Conservation (phyloP, 108 stramenopile genomes). For the Chaetoceros muelleri region DNA sequence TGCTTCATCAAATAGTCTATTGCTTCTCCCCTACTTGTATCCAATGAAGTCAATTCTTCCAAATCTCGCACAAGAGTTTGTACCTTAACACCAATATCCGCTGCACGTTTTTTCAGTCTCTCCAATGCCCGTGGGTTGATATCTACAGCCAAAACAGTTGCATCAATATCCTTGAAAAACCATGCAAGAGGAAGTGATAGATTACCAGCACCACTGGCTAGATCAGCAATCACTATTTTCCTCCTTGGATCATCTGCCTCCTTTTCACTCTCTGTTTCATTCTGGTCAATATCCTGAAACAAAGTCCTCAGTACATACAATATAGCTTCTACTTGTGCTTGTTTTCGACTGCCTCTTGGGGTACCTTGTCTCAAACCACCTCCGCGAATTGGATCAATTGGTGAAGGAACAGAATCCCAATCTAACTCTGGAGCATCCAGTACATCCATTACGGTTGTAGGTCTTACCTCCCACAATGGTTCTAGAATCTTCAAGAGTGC, state of each 20-base stretch:
- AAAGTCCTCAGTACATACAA: not conserved
- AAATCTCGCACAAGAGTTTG: conserved; percentile 11
- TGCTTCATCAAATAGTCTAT: not conserved
- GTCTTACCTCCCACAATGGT: not conserved
- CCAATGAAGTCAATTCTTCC: not conserved
- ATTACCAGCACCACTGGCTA: conserved; percentile 13
- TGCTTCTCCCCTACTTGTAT: not conserved
- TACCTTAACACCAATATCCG: not conserved
- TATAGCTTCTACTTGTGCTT: conserved; percentile 6
- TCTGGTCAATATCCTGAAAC: not conserved
- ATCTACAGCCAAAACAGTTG: conserved; percentile 10
- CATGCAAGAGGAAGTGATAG: conserved; percentile 7
- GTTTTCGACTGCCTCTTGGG: conserved; percentile 8
- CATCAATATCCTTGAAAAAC: not conserved
- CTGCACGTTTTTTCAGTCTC: conserved; percentile 2
- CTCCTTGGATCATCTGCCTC: not conserved
- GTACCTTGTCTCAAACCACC: conserved; percentile 4
- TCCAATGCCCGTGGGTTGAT: conserved; percentile 12
- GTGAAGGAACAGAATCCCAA: not conserved
- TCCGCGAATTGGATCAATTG: conserved; percentile 3
- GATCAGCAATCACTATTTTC: conserved; percentile 6
- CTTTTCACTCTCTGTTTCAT: not conserved
- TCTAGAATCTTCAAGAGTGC: not conserved
- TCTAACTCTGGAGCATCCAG: conserved; percentile 4
- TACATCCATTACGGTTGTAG: not conserved